A percentile compares a stretch with the other conserved stretches of the same genome.
Conservation (phyloP, 495 filamentous ascomycete genomes). For the Penicillium manginii region DNA sequence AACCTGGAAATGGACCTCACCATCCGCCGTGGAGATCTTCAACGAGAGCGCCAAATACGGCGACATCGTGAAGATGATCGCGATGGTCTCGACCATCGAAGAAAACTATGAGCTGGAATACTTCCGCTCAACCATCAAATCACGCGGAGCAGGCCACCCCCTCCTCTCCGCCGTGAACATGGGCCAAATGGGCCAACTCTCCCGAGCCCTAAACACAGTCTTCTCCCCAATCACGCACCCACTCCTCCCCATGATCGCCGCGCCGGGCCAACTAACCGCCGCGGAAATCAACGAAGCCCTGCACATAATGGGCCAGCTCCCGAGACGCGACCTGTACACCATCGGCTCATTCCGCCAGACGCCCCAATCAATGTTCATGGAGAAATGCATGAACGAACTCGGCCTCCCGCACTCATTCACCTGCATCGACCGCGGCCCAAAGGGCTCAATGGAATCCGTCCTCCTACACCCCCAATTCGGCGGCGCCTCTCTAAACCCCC, state of each 20-base stretch:
- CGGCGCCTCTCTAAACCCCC: slow-evolving; percentile 77
- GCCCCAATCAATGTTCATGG: slow-evolving; percentile 80
- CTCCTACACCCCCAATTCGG: slow-evolving; percentile 73
- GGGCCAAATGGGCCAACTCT: slow-evolving; percentile 81
- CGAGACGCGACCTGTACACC: slow-evolving; percentile 77
- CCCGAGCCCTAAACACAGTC: slow-evolving; percentile 76
- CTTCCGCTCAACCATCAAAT: slow-evolving; percentile 77
- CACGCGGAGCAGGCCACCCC: slow-evolving; percentile 60
- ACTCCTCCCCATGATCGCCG: slow-evolving; percentile 79
- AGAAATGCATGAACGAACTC: slow-evolving; percentile 87
- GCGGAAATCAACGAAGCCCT: slow-evolving; percentile 81
- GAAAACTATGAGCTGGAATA: slow-evolving; percentile 89
- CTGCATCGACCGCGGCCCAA: slow-evolving; percentile 70
- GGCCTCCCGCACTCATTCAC: slow-evolving; percentile 79
- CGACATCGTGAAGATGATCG: slow-evolving; percentile 88
- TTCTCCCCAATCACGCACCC: slow-evolving; percentile 88
- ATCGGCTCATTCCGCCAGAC: slow-evolving; percentile 73
- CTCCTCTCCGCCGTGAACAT: slow-evolving; percentile 84
- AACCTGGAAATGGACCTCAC: slow-evolving; percentile 77
- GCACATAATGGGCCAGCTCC: slow-evolving; percentile 76
- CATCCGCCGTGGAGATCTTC: slow-evolving; percentile 69
- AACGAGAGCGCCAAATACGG: slow-evolving; percentile 70
- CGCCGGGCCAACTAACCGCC: slow-evolving; percentile 80
- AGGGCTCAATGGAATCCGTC: slow-evolving; percentile 65
- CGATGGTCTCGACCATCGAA: slow-evolving; percentile 73